Base-by-base conservation (phyloP, 345 rosid genomes). In the Lenwebbia sp. region DNA sequence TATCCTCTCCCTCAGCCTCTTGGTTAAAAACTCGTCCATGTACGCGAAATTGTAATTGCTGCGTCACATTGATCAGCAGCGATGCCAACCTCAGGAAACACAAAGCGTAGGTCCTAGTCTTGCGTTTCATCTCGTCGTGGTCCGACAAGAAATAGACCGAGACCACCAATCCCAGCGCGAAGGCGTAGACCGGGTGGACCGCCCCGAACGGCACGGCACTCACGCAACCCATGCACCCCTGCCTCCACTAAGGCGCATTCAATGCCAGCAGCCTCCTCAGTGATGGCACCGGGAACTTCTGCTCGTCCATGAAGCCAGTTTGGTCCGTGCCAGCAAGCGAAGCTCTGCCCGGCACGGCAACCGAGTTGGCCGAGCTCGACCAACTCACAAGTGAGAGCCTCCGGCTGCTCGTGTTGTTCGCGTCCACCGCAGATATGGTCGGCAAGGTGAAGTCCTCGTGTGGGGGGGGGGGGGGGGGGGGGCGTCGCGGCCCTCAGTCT, bases 201-300 rank as follows among this genome's bases (percentile, higher is more conserved):
- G 90, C 92, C 12, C 94, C 94, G 40, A 89, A 90, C 57, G 91
- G 53, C 30, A 89, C 57, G 11, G 94, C 94, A 17, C 92, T 86
- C 13, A 88, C 5, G 56, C 91, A 90, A 0, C 90, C 92, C 17
- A 89, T 1, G 54, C 28, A 15, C 10, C 84, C 96, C 10, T 94
- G 95, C 88, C 90, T 96, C 97, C 96, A 96, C 83, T 94, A 95
- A 0, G 96, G 95, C 53, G 88, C 40, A 83, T 89, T 94, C 93
- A 95, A 65, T 1, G 95, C 94, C 85, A 94, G 28, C 54, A 94
- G 83, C 84, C 96, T 90, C 74, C 86, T 88, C 51, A 94, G 91
- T 5, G 98, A 94, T 5, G 96, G 95, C 26, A 89, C 88, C 0
- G 87, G 83, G 13, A 70, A 60, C 19, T 91, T 86, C 14, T 83